Evolutionary conservation across 176 grass and related monocot genomes (phyloP), one percentile per base, ranked within the genome.

Genomic region (barley (Hordeum vulgare)): DNA sequence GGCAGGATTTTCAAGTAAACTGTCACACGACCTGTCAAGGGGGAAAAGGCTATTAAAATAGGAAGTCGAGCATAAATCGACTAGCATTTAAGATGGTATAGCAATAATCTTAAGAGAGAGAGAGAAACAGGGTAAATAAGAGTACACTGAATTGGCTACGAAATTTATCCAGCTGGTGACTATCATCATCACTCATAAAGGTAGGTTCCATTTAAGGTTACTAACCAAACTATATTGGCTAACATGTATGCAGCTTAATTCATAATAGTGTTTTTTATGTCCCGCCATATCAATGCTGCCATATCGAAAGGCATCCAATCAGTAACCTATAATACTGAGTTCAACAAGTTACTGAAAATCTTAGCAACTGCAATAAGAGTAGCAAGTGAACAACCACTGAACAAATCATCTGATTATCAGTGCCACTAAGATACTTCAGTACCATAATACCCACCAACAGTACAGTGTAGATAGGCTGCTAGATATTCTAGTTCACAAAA

Each of bases 21-120:
- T 40, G 67, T 96, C 87, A 69, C 86, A 94, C 85, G 89, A 93
- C 70, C 93, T 99, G 87, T 88, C 77, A 78, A 71, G 20, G 14
- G 63, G 74, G 47, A 35, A 57, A 7, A 63, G 83, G 4, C 44
- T 78, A 70, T 28, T 71, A 77, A 85, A 68, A 78, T 42, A 41
- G n/a, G 83, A 2, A 81, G 64, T 27, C 53, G 77, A 31, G 28
- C 18, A 80, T 26, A 31, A 74, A 67, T 14, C 17, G 9, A 71
- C n/a, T 87, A 15, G 39, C 20, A 81, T 75, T 73, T 13, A 56
- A 21, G 18, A 65, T 53, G 12, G 25, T 66, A 80, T 61, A 49
- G 11, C 20, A 75, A 72, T 47, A 31, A 76, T 6, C n/a, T 33
- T 11, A 72, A 85, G 36, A 59, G 80, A 88, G 34, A 73, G 44